Percentiles rank a stretch among this genome's conserved stretches.
These are phyloP conservation scores for Ceratobasidium sp. DNA, from an alignment of 1,284 basidiomycete species.

Conservation along the genomic window DNA sequence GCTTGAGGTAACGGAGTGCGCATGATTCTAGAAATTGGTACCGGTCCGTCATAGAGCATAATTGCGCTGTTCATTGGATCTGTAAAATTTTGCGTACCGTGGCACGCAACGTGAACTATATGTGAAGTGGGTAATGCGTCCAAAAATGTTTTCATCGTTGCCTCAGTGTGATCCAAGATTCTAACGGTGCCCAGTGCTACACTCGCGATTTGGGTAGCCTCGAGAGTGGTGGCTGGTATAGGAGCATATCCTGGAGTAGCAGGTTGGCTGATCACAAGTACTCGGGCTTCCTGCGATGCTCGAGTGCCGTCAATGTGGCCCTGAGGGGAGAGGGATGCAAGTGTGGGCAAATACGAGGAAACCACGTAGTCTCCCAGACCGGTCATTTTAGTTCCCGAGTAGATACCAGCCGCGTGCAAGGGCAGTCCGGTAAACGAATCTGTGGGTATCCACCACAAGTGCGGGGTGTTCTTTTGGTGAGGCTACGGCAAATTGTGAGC, in stretches of 20 bases:
- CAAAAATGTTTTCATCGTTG: neutral
- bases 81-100: neutral
- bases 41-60: neutral
- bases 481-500: neutral
- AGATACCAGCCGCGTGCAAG: neutral
- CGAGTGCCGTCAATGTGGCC: neutral
- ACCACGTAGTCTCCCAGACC: neutral
- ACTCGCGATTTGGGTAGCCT: neutral
- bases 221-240: neutral
- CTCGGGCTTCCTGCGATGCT: neutral
- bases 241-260: neutral
- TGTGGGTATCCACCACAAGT: neutral
- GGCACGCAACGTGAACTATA: neutral
- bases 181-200: neutral
- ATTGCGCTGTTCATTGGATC: neutral
- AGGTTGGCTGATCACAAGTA: neutral
- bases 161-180: neutral
- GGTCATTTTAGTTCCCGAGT: neutral
- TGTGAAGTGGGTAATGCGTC: neutral
- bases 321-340: neutral
- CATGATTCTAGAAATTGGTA: neutral
- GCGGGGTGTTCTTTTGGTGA: neutral
- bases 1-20: neutral
- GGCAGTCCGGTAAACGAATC: neutral
- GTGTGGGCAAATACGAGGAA: too few species aligned